Conservation (phyloP, 495 filamentous ascomycete genomes). For the Penicillium maclennaniae region DNA sequence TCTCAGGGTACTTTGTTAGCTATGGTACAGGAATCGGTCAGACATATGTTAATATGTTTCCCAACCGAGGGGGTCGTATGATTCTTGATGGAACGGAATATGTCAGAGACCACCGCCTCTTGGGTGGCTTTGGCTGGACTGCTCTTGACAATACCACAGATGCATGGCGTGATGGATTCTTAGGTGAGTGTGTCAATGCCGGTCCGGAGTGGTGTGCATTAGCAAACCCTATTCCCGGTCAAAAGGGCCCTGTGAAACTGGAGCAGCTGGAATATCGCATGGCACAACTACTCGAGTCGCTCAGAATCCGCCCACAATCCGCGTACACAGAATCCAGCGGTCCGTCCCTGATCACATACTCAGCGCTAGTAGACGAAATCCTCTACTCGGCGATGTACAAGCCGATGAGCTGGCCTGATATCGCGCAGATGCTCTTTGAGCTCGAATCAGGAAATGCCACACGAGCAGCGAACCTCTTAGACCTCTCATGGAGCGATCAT, state of each 20-base stretch:
- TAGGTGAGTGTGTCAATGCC: conserved; percentile 17
- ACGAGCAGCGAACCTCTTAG: conserved; percentile 9
- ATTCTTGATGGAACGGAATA: conserved; percentile 20
- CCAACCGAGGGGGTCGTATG: conserved; percentile 11
- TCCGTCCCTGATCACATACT: conserved; percentile 16
- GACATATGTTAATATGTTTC: conserved; percentile 22
- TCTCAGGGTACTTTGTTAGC: conserved; percentile 16
- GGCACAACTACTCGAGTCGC: conserved; percentile 7
- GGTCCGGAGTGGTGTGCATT: conserved; percentile 15
- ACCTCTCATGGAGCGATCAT: conserved; percentile 10
- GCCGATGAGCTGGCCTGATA: conserved; percentile 8
- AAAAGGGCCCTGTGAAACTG: conserved; percentile 8
- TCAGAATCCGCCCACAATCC: conserved; percentile 12
- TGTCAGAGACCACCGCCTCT: conserved; percentile 14
- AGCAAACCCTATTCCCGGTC: conserved; percentile 3
- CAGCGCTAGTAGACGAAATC: conserved; percentile 8
- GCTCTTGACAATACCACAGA: conserved; percentile 18
- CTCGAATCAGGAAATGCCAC: conserved; percentile 17
- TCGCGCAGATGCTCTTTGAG: conserved; percentile 14
- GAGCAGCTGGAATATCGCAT: conserved; percentile 12
- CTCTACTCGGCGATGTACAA: conserved; percentile 13
- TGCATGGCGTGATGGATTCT: conserved; percentile 17
- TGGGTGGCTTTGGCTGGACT: conserved; percentile 19
- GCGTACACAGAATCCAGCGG: conserved; percentile 13
- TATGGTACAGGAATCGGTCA: conserved; percentile 19